Evolutionary conservation across 2,329 filamentous ascomycete genomes (phyloP), one percentile per base, ranked within the genome.

Genomic region (Ophiostoma populinum): DNA sequence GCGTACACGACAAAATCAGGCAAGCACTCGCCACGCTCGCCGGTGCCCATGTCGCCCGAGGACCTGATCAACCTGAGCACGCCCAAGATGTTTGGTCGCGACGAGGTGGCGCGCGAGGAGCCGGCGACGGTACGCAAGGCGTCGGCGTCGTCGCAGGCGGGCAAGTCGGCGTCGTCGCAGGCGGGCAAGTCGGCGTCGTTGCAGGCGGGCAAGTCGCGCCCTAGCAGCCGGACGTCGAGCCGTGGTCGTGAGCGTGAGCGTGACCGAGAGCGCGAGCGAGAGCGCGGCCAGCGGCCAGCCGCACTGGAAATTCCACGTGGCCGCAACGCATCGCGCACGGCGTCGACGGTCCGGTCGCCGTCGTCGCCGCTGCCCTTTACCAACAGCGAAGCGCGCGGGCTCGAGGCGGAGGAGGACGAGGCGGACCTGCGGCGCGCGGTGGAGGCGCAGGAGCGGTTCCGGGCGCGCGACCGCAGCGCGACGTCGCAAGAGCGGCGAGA

Each of bases 21-120:
- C 10, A 92, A 93, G 55, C 68, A 80, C 16, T 94, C 87, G 1
- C 87, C 87, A 1, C 92, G 83, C 2, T 94, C 87, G 0, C 87
- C 87, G 0, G 68, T 93, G 2, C 83, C 86, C 3, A 94, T 94
- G 86, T 92, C 86, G 3, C 85, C 85, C 0, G 82, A 93, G 46
- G 85, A 94, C 47, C 52, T 81, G 40, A 70, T 73, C 48, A 75
- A 69, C 45, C 54, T 78, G 33, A 68, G 65, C 42, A 68, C 60
- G 1, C 59, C 63, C 1, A 56, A 49, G 19, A 47, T 55, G 26
- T 42, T 46, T 17, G 46, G 52, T 16, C 34, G 40, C 10, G 45
- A 47, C 16, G 29, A 43, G 13, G 29, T 43, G 50, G 24, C 45
- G 47, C 11, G 35, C 43, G 22, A 36, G 25, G 13, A 28, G n/a